These are phyloP conservation scores for Podochytrium sp. DNA, from an alignment of 192 early-diverging fungal genomes.

Conservation along the genomic window DNA sequence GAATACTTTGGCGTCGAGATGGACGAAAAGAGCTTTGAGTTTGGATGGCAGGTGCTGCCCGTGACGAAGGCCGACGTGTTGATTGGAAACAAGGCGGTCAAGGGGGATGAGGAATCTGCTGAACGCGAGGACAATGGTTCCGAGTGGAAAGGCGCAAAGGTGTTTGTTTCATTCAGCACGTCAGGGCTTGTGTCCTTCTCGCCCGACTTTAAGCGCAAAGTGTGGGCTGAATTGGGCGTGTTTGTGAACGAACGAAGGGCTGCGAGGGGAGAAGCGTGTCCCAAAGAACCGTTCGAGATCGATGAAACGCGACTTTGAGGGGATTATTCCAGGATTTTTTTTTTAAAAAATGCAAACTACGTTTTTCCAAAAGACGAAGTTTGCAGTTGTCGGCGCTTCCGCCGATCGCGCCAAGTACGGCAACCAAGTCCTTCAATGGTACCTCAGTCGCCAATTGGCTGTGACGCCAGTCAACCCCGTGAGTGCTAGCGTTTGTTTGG, in stretches of 20 bases:
- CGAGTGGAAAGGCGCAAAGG: conserved; percentile 21
- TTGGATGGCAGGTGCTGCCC: conserved; percentile 23
- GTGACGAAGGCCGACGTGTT: neutral
- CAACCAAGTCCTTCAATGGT: conserved; percentile 81
- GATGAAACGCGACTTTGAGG: neutral
- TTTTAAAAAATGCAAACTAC: conserved; percentile 12
- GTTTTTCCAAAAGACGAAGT: conserved; percentile 15
- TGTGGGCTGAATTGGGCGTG: conserved; percentile 15
- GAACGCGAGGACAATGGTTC: neutral
- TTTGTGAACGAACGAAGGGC: conserved; percentile 23
- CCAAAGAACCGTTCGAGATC: conserved; percentile 19
- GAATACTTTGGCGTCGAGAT: conserved; percentile 19
- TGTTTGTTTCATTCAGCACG: conserved; percentile 33
- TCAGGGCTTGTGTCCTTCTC: conserved; percentile 28
- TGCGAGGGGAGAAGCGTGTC: conserved; percentile 22
- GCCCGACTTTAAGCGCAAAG: conserved; percentile 5
- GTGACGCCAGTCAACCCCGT: conserved; percentile 49
- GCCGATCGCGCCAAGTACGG: conserved; percentile 77
- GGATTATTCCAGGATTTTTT: too few species aligned
- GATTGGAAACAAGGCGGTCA: neutral
- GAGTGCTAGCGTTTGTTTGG: neutral
- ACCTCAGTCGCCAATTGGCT: conserved; percentile 34
- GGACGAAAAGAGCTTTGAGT: conserved; percentile 28
- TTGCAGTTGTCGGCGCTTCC: conserved; percentile 79
- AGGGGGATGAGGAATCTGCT: neutral